Evolutionary conservation across 2,329 filamentous ascomycete genomes (phyloP), one percentile per base, ranked within the genome.

Genomic region (Fusarium sp.): DNA sequence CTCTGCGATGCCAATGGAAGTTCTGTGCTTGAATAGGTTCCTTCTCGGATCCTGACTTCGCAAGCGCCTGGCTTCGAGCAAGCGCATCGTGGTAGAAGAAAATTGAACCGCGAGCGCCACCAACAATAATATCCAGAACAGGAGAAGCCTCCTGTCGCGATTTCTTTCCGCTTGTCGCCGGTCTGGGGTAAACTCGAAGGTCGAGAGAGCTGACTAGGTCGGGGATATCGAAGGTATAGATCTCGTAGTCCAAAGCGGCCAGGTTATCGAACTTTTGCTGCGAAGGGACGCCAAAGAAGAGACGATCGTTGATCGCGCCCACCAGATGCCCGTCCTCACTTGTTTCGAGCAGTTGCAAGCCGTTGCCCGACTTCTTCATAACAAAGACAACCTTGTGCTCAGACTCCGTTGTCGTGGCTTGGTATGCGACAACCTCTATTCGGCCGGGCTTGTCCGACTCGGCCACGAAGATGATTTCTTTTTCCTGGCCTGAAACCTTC

Each of bases 1-100:
- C 88, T 71, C 90, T 89, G 72, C 94, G 87, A 79, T 99, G 96
- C 96, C 96, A 99, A 78, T 98, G 96, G 53, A 94, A 83, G 67
- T 90, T 91, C 57, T 90, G 89, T 33, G 84, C 84, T 62, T 84
- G 83, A 24, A 88, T 76, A 20, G 86, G 83, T 40, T 87, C 79
- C 70, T 82, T 81, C 74, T 81, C 77, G 51, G 71, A 72, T 35
- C 79, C 79, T 2, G 77, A 73, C 46, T 77, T 79, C 4, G 78
- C 77, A 32, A 82, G 77, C 45, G 76, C 78, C 51, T 83, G 84
- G 37, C 92, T 81, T 65, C 87, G 87, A 57, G 81, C 77, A 11
- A 95, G 75, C 17, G 94, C 81, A 78, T 97, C 91, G 64, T 90
- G 88, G 77, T 97, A 97, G n/a, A 94, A 80, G 73, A 92, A 88